phyloP scores from a whole-genome alignment of 2,329 filamentous ascomycete genomes.

The Colletotrichum echinochloae region DNA sequence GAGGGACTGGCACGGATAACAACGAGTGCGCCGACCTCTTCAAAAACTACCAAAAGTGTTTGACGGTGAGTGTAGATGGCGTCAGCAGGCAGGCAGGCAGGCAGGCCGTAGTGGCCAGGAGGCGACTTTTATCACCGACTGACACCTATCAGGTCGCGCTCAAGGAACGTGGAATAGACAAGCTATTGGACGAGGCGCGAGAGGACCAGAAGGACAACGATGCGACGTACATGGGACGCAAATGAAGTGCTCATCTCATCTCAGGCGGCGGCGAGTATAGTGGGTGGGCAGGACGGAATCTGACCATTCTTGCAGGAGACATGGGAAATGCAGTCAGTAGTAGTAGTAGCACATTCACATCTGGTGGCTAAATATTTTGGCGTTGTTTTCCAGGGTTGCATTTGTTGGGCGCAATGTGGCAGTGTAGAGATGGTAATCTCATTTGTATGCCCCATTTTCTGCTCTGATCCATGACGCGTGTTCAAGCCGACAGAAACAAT shows the following conservation, averaged over 20 bases:
- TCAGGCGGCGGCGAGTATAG: neutral
- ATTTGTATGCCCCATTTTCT: constrained; percentile 19
- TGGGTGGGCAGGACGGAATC: neutral
- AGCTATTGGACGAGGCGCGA: constrained; percentile 89
- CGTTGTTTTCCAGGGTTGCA: constrained; percentile 31
- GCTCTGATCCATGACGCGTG: constrained; percentile 30
- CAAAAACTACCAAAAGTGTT: constrained; percentile 86
- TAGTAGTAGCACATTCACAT: constrained; percentile 15
- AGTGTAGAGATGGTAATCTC: constrained; percentile 34
- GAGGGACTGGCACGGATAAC: constrained; percentile 83
- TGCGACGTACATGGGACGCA: constrained; percentile 59
- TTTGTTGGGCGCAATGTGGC: constrained; percentile 24
- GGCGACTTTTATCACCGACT: neutral
- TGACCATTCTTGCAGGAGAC: constrained; percentile 30
- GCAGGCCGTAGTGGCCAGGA: neutral
- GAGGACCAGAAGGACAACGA: constrained; percentile 93
- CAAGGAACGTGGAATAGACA: constrained; percentile 91
- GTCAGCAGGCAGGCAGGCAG: neutral
- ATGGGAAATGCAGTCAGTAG: constrained; percentile 1
- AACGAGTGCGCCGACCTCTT: constrained; percentile 89
- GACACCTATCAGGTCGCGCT: constrained; percentile 74
- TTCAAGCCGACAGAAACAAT: neutral
- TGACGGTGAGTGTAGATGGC: constrained; percentile 68
- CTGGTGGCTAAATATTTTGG: neutral
- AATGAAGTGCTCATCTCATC: constrained; percentile 47